A percentile compares a stretch with the other conserved stretches of the same genome.
These are phyloP conservation scores for Musa balbisiana DNA, from an alignment of 202 grass and related monocot species.

Conservation along the genomic window DNA sequence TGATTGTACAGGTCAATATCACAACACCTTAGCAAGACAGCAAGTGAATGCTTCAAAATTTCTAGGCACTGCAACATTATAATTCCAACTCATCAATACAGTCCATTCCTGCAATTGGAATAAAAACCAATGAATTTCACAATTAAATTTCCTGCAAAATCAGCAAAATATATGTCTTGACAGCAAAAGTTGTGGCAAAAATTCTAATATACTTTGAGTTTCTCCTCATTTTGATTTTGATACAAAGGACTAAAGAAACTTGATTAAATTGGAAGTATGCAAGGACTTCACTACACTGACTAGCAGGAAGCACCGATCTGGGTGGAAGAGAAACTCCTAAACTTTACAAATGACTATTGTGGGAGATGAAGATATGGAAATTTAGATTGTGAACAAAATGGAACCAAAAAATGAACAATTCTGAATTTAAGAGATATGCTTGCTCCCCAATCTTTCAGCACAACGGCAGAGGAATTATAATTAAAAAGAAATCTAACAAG, in stretches of 20 bases:
- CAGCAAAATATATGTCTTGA: neutral
- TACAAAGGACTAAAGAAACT: slow-evolving; percentile 57
- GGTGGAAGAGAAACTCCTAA: too few species aligned
- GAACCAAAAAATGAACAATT: too few species aligned
- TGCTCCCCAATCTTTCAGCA: too few species aligned
- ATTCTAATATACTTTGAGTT: neutral
- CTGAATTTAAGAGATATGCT: too few species aligned
- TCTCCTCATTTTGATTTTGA: slow-evolving; percentile 7
- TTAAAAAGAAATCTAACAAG: too few species aligned
- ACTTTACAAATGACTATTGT: neutral
- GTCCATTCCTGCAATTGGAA: neutral
- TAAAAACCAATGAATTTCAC: neutral
- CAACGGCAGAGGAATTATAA: too few species aligned
- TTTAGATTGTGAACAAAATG: too few species aligned
- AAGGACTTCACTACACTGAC: slow-evolving; percentile 55
- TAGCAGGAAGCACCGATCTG: too few species aligned
- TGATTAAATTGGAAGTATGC: slow-evolving; percentile 33
- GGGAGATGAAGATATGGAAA: too few species aligned
- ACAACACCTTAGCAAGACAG: slow-evolving; percentile 53
- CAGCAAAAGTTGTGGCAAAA: neutral
- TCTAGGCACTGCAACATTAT: slow-evolving; percentile 78
- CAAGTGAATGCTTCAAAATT: slow-evolving; percentile 44
- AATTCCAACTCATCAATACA: neutral
- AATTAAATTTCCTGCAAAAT: neutral
- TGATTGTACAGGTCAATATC: slow-evolving; percentile 69